Base-by-base conservation (phyloP, 352 stramenopile genomes). In the Phytophthora cactorum region DNA sequence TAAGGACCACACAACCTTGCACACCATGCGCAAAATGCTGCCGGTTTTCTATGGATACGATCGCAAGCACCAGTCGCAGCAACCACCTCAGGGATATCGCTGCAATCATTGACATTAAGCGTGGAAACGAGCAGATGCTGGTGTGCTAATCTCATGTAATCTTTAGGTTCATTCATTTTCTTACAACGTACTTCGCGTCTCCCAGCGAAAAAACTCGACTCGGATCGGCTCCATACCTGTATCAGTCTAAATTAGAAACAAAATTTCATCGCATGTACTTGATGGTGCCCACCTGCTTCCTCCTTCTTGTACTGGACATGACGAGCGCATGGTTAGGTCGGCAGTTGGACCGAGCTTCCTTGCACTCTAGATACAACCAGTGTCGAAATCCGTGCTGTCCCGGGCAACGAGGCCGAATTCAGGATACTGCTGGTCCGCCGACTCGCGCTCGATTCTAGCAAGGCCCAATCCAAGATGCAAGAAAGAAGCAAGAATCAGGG, bases 1-100 rank as follows among this genome's bases (percentile, higher is more conserved):
- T 64, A 77, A 89, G 53, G 78, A 91, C 53, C 83, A 93, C 68
- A 84, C 77, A 52, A 53, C 59, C 0, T 56, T 59, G 45, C 86
- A 92, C 67, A 25, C 59, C 8, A 91, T 92, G 79, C 79, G 77
- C 43, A 77, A 89, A 52, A 90, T 92, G 79, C 62, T 88, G 51
- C 86, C 84, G 0, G 84, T 92, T 31, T 92, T 94, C 49, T 83
- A 81, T 67, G 69, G 82, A 50, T 89, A 85, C 68, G 52, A 64
- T 28, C 53, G 55, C 31, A 73, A 78, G 39, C 52, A 59, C 6
- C 41, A 65, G 12, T 66, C 51, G 47, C 63, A 67, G n/a, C 25
- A 47, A 43, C 11, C 60, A 52, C 6, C 29, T 47, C 17, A 60
- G 2, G 25, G 15, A 22, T 29, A 44, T 31, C 55, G 49, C 39